phyloP scores from a whole-genome alignment of 2,329 filamentous ascomycete species.

The Colletotrichum trifolii region DNA sequence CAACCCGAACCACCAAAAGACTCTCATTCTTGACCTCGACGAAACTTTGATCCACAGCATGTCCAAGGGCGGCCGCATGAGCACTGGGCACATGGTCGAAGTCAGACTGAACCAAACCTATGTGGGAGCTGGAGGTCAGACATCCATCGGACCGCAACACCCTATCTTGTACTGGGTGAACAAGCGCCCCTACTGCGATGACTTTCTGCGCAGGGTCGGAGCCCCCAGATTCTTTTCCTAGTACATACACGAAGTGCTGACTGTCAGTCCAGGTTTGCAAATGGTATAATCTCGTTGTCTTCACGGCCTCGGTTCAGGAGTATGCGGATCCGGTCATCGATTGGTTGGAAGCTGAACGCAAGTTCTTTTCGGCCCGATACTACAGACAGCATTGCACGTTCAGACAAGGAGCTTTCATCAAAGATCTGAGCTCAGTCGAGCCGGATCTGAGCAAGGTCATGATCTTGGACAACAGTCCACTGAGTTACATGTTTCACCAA shows the following conservation, averaged over 20 bases:
- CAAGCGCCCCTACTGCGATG: constrained; percentile 96
- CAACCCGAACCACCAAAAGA: constrained; percentile 79
- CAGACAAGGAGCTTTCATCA: constrained; percentile 96
- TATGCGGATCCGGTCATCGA: constrained; percentile 99
- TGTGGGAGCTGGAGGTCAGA: constrained; percentile 73
- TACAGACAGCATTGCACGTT: constrained; percentile 98
- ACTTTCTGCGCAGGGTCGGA: constrained; percentile 85
- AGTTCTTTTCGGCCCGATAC: constrained; percentile 93
- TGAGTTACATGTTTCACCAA: constrained; percentile 99
- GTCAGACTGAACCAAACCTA: constrained; percentile 84
- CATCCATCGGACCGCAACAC: constrained; percentile 83
- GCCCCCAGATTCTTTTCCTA: background rate
- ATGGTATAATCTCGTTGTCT: constrained; percentile 98
- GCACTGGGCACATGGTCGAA: constrained; percentile 98
- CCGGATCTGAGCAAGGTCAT: constrained; percentile 97
- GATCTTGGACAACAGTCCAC: constrained; percentile 97
- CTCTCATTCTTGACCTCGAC: constrained; percentile 92
- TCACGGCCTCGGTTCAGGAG: constrained; percentile 97
- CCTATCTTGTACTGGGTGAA: constrained; percentile 99
- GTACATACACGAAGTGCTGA: constrained; percentile 2
- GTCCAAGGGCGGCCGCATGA: constrained; percentile 95
- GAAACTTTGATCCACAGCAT: constrained; percentile 98
- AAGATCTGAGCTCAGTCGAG: constrained; percentile 95
- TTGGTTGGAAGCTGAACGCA: constrained; percentile 96
- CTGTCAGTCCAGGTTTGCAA: constrained; percentile 75